These are phyloP conservation scores for Kazachstania psychrophila DNA, from an alignment of 805 yeast genomes.

Conservation along the genomic window DNA sequence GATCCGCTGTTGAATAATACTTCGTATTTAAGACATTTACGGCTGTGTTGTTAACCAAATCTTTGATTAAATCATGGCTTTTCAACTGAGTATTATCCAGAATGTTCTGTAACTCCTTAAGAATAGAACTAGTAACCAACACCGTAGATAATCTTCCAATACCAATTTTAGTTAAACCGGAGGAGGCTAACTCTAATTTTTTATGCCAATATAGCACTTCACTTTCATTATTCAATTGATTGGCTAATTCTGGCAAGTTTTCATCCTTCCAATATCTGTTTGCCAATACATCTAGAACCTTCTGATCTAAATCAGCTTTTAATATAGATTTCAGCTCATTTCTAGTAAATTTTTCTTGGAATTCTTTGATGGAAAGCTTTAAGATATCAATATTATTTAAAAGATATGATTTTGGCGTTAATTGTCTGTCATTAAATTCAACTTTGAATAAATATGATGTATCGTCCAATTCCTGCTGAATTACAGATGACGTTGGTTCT, in stretches of 20 bases:
- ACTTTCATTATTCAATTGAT: constrained; percentile 41
- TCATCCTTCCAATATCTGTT: constrained; percentile 79
- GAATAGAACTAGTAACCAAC: constrained; percentile 68
- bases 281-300: constrained; percentile 77
- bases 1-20: constrained; percentile 90
- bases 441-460: constrained; percentile 88
- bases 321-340: constrained; percentile 70
- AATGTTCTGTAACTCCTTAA: constrained; percentile 67
- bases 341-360: constrained; percentile 74
- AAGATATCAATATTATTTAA: constrained; percentile 85
- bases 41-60: constrained; percentile 79
- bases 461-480: constrained; percentile 88
- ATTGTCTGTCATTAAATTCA: constrained; percentile 86
- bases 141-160: constrained; percentile 85
- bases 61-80: constrained; percentile 79
- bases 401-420: constrained; percentile 89
- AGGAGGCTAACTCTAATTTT: constrained; percentile 74
- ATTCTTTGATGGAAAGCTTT: constrained; percentile 78
- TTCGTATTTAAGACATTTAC: constrained; percentile 65
- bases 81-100: constrained; percentile 66
- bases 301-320: constrained; percentile 81
- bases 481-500: constrained; percentile 76
- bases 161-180: constrained; percentile 83
- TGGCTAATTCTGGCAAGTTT: constrained; percentile 41
- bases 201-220: constrained; percentile 70